Conservation (phyloP, 1,284 basidiomycete genomes). For the Rhodotorula glutinis region DNA sequence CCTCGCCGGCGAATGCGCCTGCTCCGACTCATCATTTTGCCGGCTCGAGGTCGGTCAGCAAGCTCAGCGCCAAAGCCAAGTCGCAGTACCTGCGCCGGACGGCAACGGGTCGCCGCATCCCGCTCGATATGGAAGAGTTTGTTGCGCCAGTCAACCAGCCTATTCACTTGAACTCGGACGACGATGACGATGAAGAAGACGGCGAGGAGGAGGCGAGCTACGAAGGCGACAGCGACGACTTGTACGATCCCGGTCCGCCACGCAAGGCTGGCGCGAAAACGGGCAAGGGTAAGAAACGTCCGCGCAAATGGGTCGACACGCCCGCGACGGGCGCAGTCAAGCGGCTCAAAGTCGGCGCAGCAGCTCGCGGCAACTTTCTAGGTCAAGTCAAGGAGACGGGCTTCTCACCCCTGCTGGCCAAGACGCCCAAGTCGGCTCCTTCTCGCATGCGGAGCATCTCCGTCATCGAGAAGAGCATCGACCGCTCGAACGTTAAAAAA, state of each 20-base stretch:
- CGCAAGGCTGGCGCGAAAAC: not conserved
- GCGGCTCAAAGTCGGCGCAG: conserved; percentile 6
- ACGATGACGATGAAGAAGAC: too few relatives aligned
- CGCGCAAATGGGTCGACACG: not conserved
- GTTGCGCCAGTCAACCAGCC: not conserved
- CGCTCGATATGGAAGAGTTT: not conserved
- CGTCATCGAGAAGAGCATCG: not conserved
- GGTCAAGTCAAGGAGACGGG: not conserved
- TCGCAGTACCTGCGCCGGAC: not conserved
- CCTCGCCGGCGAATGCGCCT: not conserved
- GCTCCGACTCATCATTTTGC: not conserved
- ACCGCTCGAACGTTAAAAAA: not conserved
- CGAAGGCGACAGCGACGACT: not conserved
- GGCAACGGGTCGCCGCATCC: not conserved
- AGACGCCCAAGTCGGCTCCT: not conserved
- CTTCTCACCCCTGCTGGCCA: conserved; percentile 4
- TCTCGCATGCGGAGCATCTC: not conserved
- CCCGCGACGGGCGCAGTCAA: not conserved
- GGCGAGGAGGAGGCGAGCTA: not conserved
- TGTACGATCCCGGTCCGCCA: not conserved
- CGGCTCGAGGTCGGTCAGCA: not conserved
- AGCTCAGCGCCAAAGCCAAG: not conserved
- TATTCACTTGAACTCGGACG: too few relatives aligned
- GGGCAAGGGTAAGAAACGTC: not conserved
- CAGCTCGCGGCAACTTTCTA: conserved; percentile 8